These are phyloP conservation scores for Plantago major DNA, from an alignment of 257 asterid genomes.

Conservation along the genomic window DNA sequence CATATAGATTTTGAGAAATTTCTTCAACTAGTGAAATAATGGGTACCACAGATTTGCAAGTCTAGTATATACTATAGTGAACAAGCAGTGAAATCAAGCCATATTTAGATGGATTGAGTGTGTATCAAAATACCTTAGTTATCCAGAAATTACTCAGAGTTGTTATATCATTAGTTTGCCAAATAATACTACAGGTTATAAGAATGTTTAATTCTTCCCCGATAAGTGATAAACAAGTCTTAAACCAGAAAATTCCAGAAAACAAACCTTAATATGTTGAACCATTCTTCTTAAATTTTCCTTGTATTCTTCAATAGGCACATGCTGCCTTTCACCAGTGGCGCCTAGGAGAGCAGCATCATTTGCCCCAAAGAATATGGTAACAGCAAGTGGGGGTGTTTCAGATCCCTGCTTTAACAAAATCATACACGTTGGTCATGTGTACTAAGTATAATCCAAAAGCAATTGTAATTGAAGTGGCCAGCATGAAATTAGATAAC, in stretches of 20 bases:
- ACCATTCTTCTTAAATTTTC: conserved; percentile 63
- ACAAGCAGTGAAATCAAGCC: too few relatives aligned
- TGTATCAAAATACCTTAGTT: too few relatives aligned
- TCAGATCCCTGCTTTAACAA: conserved; percentile 39
- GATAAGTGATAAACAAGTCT: not conserved
- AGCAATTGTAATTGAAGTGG: too few relatives aligned
- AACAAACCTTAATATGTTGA: conserved; percentile 65
- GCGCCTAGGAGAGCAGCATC: conserved; percentile 79
- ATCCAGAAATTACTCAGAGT: too few relatives aligned
- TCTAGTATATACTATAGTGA: too few relatives aligned
- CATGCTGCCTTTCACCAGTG: conserved; percentile 77
- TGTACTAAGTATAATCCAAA: not conserved
- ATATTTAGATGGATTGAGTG: too few relatives aligned
- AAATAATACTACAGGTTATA: not conserved
- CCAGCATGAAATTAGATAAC: too few relatives aligned
- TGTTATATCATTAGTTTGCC: too few relatives aligned
- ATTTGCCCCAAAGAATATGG: conserved; percentile 88
- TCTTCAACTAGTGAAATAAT: too few relatives aligned
- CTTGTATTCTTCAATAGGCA: conserved; percentile 81
- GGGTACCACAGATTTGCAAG: too few relatives aligned
- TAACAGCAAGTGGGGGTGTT: conserved; percentile 58
- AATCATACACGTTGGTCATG: not conserved
- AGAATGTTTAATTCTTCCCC: conserved; percentile 1
- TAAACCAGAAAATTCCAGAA: not conserved
- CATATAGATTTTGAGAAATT: too few relatives aligned